These are phyloP conservation scores for Aspergillus bombycis DNA, from an alignment of 2,329 filamentous ascomycete genomes.

Conservation along the genomic window DNA sequence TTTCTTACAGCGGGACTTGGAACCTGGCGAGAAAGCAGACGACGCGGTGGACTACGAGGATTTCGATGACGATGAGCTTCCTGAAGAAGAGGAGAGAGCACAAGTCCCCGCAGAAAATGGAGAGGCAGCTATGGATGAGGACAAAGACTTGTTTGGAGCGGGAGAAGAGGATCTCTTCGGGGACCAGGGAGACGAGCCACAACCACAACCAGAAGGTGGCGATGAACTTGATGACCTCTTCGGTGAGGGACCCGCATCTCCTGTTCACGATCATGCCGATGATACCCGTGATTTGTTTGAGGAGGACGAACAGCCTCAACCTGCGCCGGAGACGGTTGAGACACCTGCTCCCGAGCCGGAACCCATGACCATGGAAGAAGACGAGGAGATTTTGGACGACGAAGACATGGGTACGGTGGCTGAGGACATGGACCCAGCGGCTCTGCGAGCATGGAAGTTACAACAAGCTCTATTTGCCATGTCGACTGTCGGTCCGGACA, in stretches of 20 bases:
- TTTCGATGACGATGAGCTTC: slow-evolving; percentile 87
- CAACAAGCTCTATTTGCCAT: slow-evolving; percentile 52
- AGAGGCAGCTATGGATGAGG: slow-evolving; percentile 58
- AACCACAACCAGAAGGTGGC: slow-evolving; percentile 23
- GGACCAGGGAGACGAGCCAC: slow-evolving; percentile 26
- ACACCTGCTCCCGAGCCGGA: slow-evolving; percentile 15
- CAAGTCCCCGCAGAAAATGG: slow-evolving; percentile 43
- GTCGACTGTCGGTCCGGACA: slow-evolving; percentile 57
- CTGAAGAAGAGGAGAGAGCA: slow-evolving; percentile 58
- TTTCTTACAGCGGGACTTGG: slow-evolving; percentile 44
- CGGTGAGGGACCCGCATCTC: slow-evolving; percentile 47
- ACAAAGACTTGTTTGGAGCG: slow-evolving; percentile 29
- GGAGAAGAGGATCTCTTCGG: slow-evolving; percentile 46
- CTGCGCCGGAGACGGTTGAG: slow-evolving; percentile 3
- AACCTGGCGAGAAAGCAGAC: slow-evolving; percentile 75
- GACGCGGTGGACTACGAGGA: slow-evolving; percentile 91
- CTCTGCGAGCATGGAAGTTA: slow-evolving; percentile 48
- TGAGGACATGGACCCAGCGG: slow-evolving; percentile 46
- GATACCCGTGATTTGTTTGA: slow-evolving; percentile 34
- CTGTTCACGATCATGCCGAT: slow-evolving; percentile 34
- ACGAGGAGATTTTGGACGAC: slow-evolving; percentile 30
- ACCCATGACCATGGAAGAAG: slow-evolving; percentile 29
- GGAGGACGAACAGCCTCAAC: slow-evolving; percentile 24
- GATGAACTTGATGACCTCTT: slow-evolving; percentile 54
- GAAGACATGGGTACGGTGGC: slow-evolving; percentile 32